Base-by-base conservation (phyloP, 768 basidiomycete species). In the Amanita phalloides region DNA sequence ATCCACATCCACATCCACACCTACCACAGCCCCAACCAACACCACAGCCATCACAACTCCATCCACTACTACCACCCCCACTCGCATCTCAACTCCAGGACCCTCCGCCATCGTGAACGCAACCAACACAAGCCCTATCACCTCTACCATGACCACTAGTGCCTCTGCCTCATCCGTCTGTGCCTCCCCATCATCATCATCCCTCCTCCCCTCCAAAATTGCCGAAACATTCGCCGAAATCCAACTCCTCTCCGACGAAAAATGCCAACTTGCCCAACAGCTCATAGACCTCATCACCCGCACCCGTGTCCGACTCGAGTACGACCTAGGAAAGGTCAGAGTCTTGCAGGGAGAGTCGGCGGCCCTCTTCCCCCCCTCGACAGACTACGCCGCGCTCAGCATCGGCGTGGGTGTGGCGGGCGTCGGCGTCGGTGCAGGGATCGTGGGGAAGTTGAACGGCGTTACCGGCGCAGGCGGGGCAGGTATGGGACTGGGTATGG, bases 281-380 rank as follows among this genome's bases (percentile, higher is more conserved):
- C 64, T 80, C 23, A 70, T 77, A 28, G 73, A 76, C 33, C 68
- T 78, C 35, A 65, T 80, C 30, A 66, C 64, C 2, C 66, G 71
- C 33, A 75, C 77, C 25, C 71, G 72, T 42, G 66, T 72, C 11
- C 67, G 74, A 39, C 71, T 81, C 10, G 77, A 78, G 55, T 62
- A 68, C 2, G 79, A 81, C 57, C 65, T 81, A 20, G 60, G 62
- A 45, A 71, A 70, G 57, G 74, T 76, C 26, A 62, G 71, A 42
- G 65, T 70, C 14, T 60, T 78, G 20, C 75, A 76, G 55, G 77
- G 77, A 32, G 77, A 76, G 53, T 48, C 66, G 0, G 4, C 11
- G 4, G 3, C 11, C 11, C 13, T 33, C 7, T 33, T 33, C 1
- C 33, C 32, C 32, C 3, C 9, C 9, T 10, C 32, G 4, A 63